Base-by-base conservation (phyloP, 805 yeast species). In the Millerago galiae region DNA sequence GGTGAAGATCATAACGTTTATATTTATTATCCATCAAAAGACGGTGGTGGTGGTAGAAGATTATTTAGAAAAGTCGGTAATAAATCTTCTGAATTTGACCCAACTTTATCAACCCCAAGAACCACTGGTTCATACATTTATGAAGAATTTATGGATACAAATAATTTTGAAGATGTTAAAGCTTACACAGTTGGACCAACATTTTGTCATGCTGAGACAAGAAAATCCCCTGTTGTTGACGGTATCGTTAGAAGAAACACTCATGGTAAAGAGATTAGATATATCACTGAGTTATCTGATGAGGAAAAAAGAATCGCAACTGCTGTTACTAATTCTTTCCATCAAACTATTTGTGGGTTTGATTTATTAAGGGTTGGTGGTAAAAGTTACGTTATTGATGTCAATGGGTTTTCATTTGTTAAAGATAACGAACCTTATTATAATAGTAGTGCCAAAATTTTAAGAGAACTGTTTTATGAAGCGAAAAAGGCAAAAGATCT, bases 201-300 rank as follows among this genome's bases (percentile, higher is more conserved):
- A 15, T 93, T 76, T 58, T 93, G 99, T 60, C 99, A 93, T 62
- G 99, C 99, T 0, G 99, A 93, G 60, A 93, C 99, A 1, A 75
- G 99, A 57, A 93, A 93, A 62, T 88, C 96, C 0, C 99, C 99
- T 1, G 99, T 93, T 3, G 99, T 93, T n/a, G 99, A 93, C 66
- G 99, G 99, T 37, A 86, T 93, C 44, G 99, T 93, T 21, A 75
- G 97, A 57, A 77, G 99, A 61, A 93, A 93, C 59, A 90, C 98
- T 1, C 95, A 90, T 56, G 99, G 99, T 37, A 93, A 93, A 62
- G 99, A 93, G 65, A 82, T 93, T 36, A 74, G 99, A 49, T 93
- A 84, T 57, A 74, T 93, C 29, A 91, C 99, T 1, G 79, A 83
- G 50, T 68, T 93, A 41, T 67, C 85, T 2, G 76, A 72, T 5